phyloP scores from a whole-genome alignment of 2,329 filamentous ascomycete species.

The Diplodia mutila region DNA sequence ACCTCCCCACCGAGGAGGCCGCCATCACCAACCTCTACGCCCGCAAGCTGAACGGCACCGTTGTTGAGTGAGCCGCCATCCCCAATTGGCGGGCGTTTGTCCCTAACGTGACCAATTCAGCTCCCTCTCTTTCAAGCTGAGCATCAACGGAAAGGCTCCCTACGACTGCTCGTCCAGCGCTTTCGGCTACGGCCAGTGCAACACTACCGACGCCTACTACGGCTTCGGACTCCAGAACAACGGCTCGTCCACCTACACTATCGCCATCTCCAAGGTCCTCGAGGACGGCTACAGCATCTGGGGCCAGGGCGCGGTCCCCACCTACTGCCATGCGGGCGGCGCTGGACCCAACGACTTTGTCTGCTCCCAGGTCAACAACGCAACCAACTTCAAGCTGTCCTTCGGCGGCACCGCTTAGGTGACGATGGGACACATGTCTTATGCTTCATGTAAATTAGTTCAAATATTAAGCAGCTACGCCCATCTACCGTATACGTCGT shows the following conservation, averaged over 20 bases:
- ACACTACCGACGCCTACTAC: conserved; percentile 16
- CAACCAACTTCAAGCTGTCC: conserved; percentile 1
- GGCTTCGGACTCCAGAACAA: conserved; percentile 9
- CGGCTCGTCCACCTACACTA: conserved; percentile 18
- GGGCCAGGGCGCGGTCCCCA: conserved; percentile 10
- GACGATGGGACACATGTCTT: background rate
- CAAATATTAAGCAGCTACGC: background rate
- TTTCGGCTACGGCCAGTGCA: conserved; percentile 7
- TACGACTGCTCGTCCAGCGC: conserved; percentile 12
- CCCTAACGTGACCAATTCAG: background rate
- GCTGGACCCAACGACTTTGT: conserved; percentile 12
- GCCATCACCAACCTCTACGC: conserved; percentile 23
- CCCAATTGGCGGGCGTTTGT: too few relatives aligned
- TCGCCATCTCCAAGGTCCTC: conserved; percentile 5
- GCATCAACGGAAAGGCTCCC: conserved; percentile 11
- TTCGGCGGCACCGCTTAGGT: background rate
- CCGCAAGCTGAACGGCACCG: conserved; percentile 23
- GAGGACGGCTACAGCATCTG: conserved; percentile 12
- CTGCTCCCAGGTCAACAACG: conserved; percentile 20
- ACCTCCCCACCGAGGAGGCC: conserved; percentile 4
- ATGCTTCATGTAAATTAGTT: background rate
- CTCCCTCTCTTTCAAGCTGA: conserved; percentile 15
- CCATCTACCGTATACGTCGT: background rate
- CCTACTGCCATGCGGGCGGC: conserved; percentile 22
- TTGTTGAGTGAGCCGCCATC: background rate